Base-by-base conservation (phyloP, 108 stramenopile genomes). In the Mediolabrus comicus region DNA sequence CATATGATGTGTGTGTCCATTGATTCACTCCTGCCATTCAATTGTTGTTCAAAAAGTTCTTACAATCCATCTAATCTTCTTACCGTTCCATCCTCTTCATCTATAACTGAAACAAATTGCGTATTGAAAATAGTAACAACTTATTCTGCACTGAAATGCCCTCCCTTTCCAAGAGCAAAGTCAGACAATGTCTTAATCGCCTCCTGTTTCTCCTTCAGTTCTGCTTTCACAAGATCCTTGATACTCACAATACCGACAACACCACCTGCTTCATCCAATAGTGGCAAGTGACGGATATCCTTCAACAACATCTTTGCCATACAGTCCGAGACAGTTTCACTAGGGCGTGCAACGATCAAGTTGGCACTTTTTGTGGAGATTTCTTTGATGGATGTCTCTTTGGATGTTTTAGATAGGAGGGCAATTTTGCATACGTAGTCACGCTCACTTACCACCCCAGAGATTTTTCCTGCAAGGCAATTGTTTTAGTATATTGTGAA, bases 241-340 rank as follows among this genome's bases (percentile, higher is more conserved):
- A 75, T 77, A 35, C 71, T 73, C 30, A 81, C 75, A 53, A 81
- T 81, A 1, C 80, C 80, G 12, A 81, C 71, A 17, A 81, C 69
- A 22, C 79, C 64, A 1, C 84, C 87, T 26, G 53, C 67, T 34
- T 79, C 73, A 39, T 85, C 86, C 31, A 87, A 53, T 33, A 87
- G 70, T 27, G 87, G 87, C 62, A 87, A 57, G 54, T 87, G 87
- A 55, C 87, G 83, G 68, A 87, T 86, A 69, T 84, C 84, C 59
- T 84, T 84, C 59, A 81, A 72, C 68, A 87, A 74, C 87, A 87
- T 87, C 74, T 84, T 87, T n/a, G 77, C 56, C 87, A 87, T 87
- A 59, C 84, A 85, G 3, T 59, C 63, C 11, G 81, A 73, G 72
- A 87, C 77, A 30, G 85, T 75, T 33, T 87, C 87, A 32, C 56